Evolutionary conservation across 768 basidiomycete genomes (phyloP), one percentile per base, ranked within the genome.

Genomic region (Auricularia auricula-judae): DNA sequence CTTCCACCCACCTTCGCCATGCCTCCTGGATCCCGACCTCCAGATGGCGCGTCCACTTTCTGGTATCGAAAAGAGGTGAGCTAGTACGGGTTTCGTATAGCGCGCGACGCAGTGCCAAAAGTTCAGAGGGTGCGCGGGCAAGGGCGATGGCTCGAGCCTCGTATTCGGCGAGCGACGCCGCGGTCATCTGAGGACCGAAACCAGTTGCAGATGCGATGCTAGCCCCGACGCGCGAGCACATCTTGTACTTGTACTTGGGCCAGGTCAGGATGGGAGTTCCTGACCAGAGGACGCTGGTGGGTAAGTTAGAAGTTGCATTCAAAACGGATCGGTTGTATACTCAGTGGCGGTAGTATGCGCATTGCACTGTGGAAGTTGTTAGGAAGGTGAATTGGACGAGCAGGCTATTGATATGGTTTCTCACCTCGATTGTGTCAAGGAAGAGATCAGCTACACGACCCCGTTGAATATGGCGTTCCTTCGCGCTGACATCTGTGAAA

Each of bases 341-440:
- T 82, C 81, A 12, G 78, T 76, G 12, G 80, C 78, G 44, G 81
- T 77, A 3, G 81, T 82, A 63, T 82, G 81, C 18, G 82, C 81
- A 65, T 80, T 82, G 69, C 81, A 82, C 81, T 82, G 62, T 21
- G 11, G 29, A 51, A 44, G 29, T 29, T 18, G 29, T 29, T 29
- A 29, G 29, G 29, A 29, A 29, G 29, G 29, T 29, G 29, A 2
- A 29, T 29, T 29, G 29, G 29, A 29, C 29, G 29, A 29, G 29
- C 29, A 29, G 29, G 29, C 29, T 29, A 29, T 29, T 29, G 29
- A 29, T 29, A 29, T 29, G 29, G 29, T 29, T 4, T 10, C 76
- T 12, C 44, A 79, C 81, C 75, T 82, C 82, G 4, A 77, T 76
- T 2, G 81, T 83, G 67, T 82, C 81, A n/a, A 82, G 72, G 66